Percentiles rank a stretch among this genome's conserved stretches.
Evolutionary conservation across 495 filamentous ascomycete species (phyloP).

Genomic region (Penicillium pancosmium): DNA sequence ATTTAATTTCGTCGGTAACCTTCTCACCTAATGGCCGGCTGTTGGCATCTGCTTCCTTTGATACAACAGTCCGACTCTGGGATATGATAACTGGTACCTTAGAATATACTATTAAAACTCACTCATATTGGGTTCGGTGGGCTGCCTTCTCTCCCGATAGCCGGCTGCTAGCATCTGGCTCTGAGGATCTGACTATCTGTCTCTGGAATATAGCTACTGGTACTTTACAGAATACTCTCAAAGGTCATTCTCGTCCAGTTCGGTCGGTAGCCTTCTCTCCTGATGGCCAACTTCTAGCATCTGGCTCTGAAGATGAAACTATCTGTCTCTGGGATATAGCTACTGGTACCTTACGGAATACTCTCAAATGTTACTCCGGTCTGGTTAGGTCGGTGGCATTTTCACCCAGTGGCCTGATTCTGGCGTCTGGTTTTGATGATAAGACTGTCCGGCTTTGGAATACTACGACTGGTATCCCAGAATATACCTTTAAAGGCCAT

Average conservation of each 20-base stretch:
- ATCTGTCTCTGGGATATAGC: background rate
- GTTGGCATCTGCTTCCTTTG: background rate
- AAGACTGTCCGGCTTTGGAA: constrained; percentile 43
- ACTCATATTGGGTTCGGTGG: too few species aligned
- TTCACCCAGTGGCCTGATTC: constrained; percentile 24
- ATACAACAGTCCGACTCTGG: constrained; percentile 10
- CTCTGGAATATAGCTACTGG: too few species aligned
- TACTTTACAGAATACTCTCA: too few species aligned
- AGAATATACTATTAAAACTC: too few species aligned
- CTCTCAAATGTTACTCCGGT: constrained; percentile 30
- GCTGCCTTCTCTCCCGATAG: too few species aligned
- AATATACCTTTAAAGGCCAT: constrained; percentile 28
- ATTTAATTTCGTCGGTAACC: constrained; percentile 15
- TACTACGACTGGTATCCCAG: background rate
- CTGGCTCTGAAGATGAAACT: too few species aligned
- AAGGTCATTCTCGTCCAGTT: too few species aligned
- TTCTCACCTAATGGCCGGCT: constrained; percentile 28
- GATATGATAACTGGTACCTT: background rate
- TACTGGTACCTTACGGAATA: constrained; percentile 7
- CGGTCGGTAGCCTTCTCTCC: too few species aligned
- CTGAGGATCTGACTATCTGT: too few species aligned
- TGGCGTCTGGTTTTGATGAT: constrained; percentile 35
- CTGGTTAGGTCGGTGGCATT: constrained; percentile 20
- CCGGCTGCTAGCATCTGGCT: too few species aligned
- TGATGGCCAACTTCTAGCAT: too few species aligned